Evolutionary conservation across 2,329 filamentous ascomycete genomes (phyloP).

Genomic region (Peltaster fructicola): DNA sequence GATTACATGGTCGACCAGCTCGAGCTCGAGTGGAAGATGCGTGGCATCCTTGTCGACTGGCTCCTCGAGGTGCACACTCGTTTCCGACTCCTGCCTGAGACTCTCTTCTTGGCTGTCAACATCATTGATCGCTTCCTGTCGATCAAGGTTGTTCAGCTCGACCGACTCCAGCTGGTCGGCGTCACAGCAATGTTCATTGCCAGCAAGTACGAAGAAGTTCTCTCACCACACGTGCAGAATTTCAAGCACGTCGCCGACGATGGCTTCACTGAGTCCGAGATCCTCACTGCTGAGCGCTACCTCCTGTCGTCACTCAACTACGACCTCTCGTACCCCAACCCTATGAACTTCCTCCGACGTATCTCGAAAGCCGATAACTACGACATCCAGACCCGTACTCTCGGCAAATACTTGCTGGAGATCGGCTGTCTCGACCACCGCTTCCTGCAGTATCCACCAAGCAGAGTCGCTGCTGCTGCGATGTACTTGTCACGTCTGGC

Average conservation of each 20-base stretch:
- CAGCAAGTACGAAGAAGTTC: constrained; percentile 95
- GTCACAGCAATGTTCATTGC: constrained; percentile 99
- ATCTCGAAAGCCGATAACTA: constrained; percentile 99
- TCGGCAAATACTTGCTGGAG: constrained; percentile 95
- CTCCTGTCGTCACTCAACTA: constrained; percentile 84
- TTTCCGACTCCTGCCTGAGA: constrained; percentile 89
- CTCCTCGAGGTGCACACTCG: constrained; percentile 94
- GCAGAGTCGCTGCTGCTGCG: constrained; percentile 74
- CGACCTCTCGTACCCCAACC: constrained; percentile 95
- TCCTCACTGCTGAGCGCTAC: constrained; percentile 91
- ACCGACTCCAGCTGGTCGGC: constrained; percentile 88
- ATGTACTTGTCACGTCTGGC: constrained; percentile 93
- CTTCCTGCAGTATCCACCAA: constrained; percentile 78
- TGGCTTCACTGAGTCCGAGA: constrained; percentile 87
- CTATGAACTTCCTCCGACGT: constrained; percentile 97
- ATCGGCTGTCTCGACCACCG: constrained; percentile 90
- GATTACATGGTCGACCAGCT: constrained; percentile 91
- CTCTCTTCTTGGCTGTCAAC: constrained; percentile 91
- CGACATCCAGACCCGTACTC: constrained; percentile 90
- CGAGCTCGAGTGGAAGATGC: constrained; percentile 96
- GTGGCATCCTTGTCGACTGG: constrained; percentile 94
- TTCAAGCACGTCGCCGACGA: constrained; percentile 95
- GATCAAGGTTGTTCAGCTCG: constrained; percentile 84
- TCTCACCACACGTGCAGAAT: constrained; percentile 91
- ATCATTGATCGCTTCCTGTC: constrained; percentile 97